Base-by-base conservation (phyloP, 163 green algal species). In the Chlamydomonas reinhardtii region DNA sequence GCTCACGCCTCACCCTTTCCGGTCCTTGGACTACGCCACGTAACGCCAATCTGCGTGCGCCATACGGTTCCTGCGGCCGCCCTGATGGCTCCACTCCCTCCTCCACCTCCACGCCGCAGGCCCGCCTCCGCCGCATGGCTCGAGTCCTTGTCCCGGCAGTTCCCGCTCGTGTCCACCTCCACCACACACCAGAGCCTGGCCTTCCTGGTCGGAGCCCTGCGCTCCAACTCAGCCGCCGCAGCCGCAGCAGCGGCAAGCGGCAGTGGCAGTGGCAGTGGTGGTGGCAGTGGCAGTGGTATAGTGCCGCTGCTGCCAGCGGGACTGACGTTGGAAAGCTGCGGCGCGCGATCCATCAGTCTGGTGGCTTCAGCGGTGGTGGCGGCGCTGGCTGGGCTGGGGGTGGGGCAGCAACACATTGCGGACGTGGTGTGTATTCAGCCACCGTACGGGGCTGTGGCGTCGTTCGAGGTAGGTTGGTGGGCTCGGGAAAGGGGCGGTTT, bases 251-350 rank as follows among this genome's bases (percentile, higher is more conserved):
- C 66, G 16, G 66, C 29, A 25, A 27, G 48, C 48, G 48, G 11
- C 48, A 66, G 16, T 27, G 62, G 27, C 39, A 65, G n/a, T 11
- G 2, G 74, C 56, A 82, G 11, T 17, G 19, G 48, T 20, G 19
- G 48, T 17, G 19, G 48, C 48, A 29, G 34, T 8, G 20, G 27
- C 64, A 59, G 9, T n/a, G 64, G 20, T 20, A 19, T 34, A 43
- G 43, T 12, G 39, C 77, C 77, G 77, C 32, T 84, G 48, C 48
- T 84, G 66, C 65, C 77, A 0, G 31, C 25, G 14, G 48, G 29
- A 2, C 76, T 84, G 29, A 34, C 35, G 27, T n/a, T 84, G 76
- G 39, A 75, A 11, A 75, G 14, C 24, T 84, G 77, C 77, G 68
- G 77, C 9, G 43, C 27, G 0, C 77, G 76, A 48, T 56, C 77